These are phyloP conservation scores for Penicillium goetzii DNA, from an alignment of 495 filamentous ascomycete species.

Conservation along the genomic window DNA sequence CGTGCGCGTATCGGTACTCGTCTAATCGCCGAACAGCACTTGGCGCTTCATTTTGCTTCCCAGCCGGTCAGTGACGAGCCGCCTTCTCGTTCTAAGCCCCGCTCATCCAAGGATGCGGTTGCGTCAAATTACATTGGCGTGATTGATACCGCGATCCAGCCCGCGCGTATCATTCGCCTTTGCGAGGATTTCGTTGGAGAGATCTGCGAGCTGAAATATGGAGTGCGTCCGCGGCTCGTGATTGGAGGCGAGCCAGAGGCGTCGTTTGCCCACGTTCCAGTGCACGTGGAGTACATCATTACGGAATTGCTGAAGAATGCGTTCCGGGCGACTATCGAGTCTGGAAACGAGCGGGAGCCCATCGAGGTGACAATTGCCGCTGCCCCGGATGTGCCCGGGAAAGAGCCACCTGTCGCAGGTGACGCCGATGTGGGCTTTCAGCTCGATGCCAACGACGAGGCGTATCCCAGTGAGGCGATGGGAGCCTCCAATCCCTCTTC, in stretches of 20 bases:
- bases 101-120: constrained; percentile 46
- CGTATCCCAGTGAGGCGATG: constrained; percentile 43
- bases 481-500: constrained; percentile 56
- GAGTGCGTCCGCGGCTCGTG: constrained; percentile 77
- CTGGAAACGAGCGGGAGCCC: constrained; percentile 73
- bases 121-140: constrained; percentile 86
- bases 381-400: constrained; percentile 62
- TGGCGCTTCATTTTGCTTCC: constrained; percentile 85
- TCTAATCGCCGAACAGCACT: constrained; percentile 94
- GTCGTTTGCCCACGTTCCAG: constrained; percentile 86
- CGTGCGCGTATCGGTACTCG: constrained; percentile 92
- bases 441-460: constrained; percentile 36
- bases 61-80: constrained; percentile 63
- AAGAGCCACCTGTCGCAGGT: constrained; percentile 26
- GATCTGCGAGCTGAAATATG: constrained; percentile 95
- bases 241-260: constrained; percentile 84
- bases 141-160: constrained; percentile 89
- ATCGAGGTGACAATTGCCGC: constrained; percentile 92
- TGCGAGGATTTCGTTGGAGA: constrained; percentile 91
- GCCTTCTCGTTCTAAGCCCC: neutral
- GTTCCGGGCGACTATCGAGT: constrained; percentile 89
- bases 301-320: constrained; percentile 97
- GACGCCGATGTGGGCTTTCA: constrained; percentile 40
- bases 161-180: constrained; percentile 73
- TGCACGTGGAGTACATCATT: constrained; percentile 95